A percentile compares a stretch with the other conserved stretches of the same genome.
These are phyloP conservation scores for Metschnikowia gruessii DNA, from an alignment of 805 yeast species.

Conservation along the genomic window DNA sequence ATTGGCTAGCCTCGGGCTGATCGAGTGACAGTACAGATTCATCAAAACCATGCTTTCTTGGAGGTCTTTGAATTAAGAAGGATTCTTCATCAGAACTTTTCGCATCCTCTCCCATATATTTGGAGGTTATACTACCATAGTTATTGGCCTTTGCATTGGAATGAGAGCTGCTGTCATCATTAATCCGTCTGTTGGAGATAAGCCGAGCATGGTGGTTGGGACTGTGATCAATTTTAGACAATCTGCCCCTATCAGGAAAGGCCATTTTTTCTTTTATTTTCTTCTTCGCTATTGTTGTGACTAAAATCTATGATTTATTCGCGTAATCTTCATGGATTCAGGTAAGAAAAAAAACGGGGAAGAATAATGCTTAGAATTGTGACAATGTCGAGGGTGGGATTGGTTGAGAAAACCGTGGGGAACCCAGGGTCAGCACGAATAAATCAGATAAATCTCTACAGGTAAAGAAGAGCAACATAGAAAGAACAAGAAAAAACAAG, in stretches of 20 bases:
- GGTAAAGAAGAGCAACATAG: neutral
- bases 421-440: neutral
- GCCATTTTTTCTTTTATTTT: neutral
- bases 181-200: conserved; percentile 23
- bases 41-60: neutral
- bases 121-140: neutral
- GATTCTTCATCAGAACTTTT: conserved; percentile 15
- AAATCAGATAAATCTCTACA: neutral
- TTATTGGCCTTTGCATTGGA: neutral
- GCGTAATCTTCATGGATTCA: too few species aligned
- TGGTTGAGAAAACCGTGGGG: conserved; percentile 1
- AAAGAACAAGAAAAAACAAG: too few species aligned
- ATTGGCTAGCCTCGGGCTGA: neutral
- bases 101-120: neutral
- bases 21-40: neutral
- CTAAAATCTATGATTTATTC: too few species aligned
- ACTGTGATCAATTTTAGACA: conserved; percentile 3
- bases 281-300: neutral
- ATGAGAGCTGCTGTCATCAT: conserved; percentile 2
- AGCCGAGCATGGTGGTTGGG: conserved; percentile 17
- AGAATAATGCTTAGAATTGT: neutral
- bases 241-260: neutral
- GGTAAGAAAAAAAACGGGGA: too few species aligned
- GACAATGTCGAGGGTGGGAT: neutral
- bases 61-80: neutral